Evolutionary conservation across 352 stramenopile genomes (phyloP), one percentile per base, ranked within the genome.

Genomic region (Phytophthora pisi): DNA sequence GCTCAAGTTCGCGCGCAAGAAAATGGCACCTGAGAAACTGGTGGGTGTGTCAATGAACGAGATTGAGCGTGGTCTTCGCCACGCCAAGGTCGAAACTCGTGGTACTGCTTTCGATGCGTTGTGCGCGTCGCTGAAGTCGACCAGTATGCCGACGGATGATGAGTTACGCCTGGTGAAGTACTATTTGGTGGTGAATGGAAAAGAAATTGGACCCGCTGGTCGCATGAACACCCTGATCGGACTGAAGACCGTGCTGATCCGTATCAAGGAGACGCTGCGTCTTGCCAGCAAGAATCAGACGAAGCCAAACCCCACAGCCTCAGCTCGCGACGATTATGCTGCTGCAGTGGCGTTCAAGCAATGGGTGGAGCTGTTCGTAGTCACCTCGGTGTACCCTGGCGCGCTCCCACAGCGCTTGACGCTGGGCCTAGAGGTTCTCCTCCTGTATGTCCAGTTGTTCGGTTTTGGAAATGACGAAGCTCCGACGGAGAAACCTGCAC

Each of bases 101-200:
- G 74, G 70, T n/a, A 74, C 85, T 15, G 84, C 87, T 24, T 95
- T 93, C 67, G 87, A 95, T 59, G 86, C 86, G 18, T 72, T 95
- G 11, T 93, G 85, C 50, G 77, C 82, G 6, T 93, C 81, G 47
- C 69, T 95, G 15, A 95, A 93, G 57, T 92, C 87, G 7, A 95
- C 87, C 13, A 87, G 82, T 28, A 79, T 93, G 69, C 87, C 87
- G 8, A 78, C 72, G 6, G 56, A 63, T 0, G 71, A 82, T 47
- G 87, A 95, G 42, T 61, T 93, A 9, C 34, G 59, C 18, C 66
- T 93, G 8, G 51, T 95, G 9, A 82, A 95, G 68, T 68, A 66
- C 15, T 93, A 86, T 62, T 64, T 95, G 28, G 77, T 90, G 26
- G 57, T 91, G 26, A 91, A 86, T 46, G 74, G 80, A 36, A 93